phyloP scores from a whole-genome alignment of 225 moss, liverwort and hornwort genomes.

The Antitrichia curtipendula region DNA sequence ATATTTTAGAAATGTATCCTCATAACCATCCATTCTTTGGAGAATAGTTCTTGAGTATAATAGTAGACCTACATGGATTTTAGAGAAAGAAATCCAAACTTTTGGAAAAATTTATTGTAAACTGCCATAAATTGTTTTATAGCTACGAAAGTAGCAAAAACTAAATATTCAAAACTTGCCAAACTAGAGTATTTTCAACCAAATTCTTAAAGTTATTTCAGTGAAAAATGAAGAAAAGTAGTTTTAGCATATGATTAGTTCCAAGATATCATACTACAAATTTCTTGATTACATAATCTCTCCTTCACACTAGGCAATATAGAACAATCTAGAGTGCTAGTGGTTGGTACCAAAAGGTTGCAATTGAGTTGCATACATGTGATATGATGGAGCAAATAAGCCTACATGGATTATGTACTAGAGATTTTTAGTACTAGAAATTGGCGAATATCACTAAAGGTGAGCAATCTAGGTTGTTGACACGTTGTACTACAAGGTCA shows the following conservation, averaged over 20 bases:
- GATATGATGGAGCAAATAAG: neutral
- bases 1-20: neutral
- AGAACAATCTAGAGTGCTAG: fast-evolving
- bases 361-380: neutral
- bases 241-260: neutral
- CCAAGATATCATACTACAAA: fast-evolving
- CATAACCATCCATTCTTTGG: fast-evolving
- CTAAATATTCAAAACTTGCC: neutral
- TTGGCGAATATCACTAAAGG: fast-evolving
- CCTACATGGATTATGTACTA: neutral
- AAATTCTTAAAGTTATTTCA: too few species aligned
- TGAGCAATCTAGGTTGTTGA: too few species aligned
- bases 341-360: fast-evolving
- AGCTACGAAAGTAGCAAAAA: neutral
- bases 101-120: too few species aligned
- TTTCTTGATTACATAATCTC: neutral
- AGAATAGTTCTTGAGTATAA: neutral
- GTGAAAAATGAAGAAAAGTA: neutral
- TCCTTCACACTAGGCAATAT: neutral
- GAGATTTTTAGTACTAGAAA: neutral
- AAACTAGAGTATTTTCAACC: fast-evolving
- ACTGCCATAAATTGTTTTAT: neutral
- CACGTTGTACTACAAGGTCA: too few species aligned
- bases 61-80: neutral
- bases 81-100: neutral